Percentiles rank a stretch among this genome's conserved stretches.
Conservation (phyloP, 2,329 filamentous ascomycete species). For the Ascochyta fabae region DNA sequence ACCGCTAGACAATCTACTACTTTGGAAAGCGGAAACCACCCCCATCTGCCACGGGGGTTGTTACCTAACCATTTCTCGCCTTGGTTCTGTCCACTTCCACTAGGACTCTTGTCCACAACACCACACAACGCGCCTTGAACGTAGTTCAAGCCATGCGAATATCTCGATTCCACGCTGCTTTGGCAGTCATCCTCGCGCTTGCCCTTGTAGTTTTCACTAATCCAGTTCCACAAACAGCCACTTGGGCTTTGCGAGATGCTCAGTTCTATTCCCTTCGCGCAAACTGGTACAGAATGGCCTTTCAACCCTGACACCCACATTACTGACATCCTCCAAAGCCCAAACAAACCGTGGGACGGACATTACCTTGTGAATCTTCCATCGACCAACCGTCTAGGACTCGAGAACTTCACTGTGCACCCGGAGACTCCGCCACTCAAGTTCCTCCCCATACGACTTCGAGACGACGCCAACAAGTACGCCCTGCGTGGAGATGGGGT, state of each 20-base stretch:
- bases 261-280: conserved; percentile 16
- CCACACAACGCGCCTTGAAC: background rate
- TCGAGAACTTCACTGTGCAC: conserved; percentile 36
- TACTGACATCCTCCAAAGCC: conserved; percentile 9
- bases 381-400: conserved; percentile 20
- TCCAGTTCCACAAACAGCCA: background rate
- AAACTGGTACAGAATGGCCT: conserved; percentile 6
- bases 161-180: background rate
- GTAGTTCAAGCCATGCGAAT: background rate
- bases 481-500: conserved; percentile 20
- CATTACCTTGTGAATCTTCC: conserved; percentile 25
- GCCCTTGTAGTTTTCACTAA: background rate
- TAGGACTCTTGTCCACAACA: background rate
- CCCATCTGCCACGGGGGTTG: background rate
- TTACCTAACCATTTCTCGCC: background rate
- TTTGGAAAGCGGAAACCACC: background rate
- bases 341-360: conserved; percentile 26
- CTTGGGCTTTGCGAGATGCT: background rate
- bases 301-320: background rate
- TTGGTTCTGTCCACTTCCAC: background rate
- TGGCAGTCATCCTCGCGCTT: background rate
- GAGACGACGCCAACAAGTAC: conserved; percentile 12
- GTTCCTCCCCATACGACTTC: conserved; percentile 22
- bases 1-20: background rate
- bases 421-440: conserved; percentile 23